Evolutionary conservation across 108 stramenopile species (phyloP).

Genomic region (Fragilaria crotonensis): DNA sequence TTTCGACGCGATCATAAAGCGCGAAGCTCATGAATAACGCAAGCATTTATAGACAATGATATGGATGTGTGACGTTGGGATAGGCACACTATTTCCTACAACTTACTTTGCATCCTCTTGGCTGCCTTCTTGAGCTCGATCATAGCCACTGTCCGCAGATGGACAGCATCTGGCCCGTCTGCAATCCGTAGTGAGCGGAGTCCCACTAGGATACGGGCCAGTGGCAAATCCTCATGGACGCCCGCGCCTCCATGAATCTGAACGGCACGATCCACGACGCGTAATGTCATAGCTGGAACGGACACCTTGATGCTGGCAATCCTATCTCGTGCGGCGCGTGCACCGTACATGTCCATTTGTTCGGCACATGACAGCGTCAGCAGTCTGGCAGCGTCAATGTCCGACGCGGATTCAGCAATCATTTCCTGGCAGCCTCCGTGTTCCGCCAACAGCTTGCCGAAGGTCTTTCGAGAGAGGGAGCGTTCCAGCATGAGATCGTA

Average conservation of each 20-base stretch:
- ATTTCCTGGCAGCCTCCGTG: conserved; percentile 71
- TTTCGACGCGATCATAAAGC: neutral
- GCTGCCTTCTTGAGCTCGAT: conserved; percentile 54
- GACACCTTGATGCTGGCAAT: conserved; percentile 87
- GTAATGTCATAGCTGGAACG: conserved; percentile 62
- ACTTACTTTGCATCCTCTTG: neutral
- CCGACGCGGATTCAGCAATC: conserved; percentile 76
- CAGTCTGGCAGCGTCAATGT: conserved; percentile 71
- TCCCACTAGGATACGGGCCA: conserved; percentile 74
- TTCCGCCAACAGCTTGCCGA: conserved; percentile 71
- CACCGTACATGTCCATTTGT: conserved; percentile 58
- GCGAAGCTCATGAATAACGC: neutral
- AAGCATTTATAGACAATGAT: no score
- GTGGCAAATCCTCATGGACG: conserved; percentile 63
- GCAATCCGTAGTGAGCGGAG: conserved; percentile 88
- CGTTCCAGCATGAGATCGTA: conserved; percentile 81
- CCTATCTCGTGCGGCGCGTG: conserved; percentile 46
- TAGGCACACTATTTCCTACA: no score
- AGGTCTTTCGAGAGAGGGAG: conserved; percentile 54
- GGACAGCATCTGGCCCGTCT: conserved; percentile 97
- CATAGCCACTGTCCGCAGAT: conserved; percentile 60
- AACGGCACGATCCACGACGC: conserved; percentile 87
- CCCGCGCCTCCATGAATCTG: conserved; percentile 92
- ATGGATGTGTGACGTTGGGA: no score
- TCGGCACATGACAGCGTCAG: conserved; percentile 67